Base-by-base conservation (phyloP, 108 stramenopile genomes). In the Stephanodiscus triporus region DNA sequence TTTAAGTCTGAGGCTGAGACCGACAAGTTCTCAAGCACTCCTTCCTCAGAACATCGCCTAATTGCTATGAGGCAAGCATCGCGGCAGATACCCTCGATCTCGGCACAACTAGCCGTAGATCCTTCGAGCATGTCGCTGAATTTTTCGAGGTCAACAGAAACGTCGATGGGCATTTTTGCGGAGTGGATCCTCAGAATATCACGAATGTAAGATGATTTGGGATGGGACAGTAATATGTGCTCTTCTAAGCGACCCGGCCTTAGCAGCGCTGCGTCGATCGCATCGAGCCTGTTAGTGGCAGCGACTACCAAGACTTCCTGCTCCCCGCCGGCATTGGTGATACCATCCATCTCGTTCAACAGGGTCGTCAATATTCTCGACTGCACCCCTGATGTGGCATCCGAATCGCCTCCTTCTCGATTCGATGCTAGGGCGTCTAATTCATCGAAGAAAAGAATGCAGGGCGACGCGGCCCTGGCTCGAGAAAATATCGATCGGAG, bases 381-480 rank as follows among this genome's bases (percentile, higher is more conserved):
- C 76, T 75, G 91, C 14, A 83, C 92, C 30, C 78, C 71, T 22
- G 79, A 80, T 14, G 77, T 47, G 27, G 74, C 72, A 36, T 87
- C 90, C 9, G 86, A 92, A 57, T 88, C 91, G 36, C 92, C 94
- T 14, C 66, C 69, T 37, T 88, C 95, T 68, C 86, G 88, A 78
- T 86, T 96, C 74, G 65, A 82, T 29, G 97, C 97, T 32, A 99
- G 73, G 6, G 98, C 84, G 67, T 99, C 98, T n/a, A 99, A 88
- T 73, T 99, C 99, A 80, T 99, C 99, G 54, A 99, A 94, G 76
- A 98, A 97, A 27, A 96, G 75, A 45, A 98, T 89, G 69, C 97
- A 98, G 6, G 99, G 99, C 14, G 95, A 76, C n/a, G 90, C 90
- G 47, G 89, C 64, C 55, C 94, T 73, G 11, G 97, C 96, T 63